A percentile compares a stretch with the other conserved stretches of the same genome.
phyloP scores from a whole-genome alignment of 192 early-diverging fungal species.

The Diversispora epigaea region DNA sequence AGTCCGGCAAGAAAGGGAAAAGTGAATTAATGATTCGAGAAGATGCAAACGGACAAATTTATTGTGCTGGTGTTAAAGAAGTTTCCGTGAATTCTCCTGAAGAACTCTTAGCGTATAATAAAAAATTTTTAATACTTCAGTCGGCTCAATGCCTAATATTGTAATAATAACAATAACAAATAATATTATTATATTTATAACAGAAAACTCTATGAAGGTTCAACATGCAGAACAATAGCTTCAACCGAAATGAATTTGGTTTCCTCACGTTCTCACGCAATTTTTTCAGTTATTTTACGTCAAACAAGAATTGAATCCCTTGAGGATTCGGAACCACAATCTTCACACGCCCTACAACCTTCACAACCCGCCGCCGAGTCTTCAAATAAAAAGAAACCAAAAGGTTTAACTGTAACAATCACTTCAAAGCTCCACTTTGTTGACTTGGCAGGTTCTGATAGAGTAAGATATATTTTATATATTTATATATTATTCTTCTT shows the following conservation, averaged over 20 bases:
- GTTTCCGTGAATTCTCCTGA: constrained; percentile 65
- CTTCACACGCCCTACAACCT: constrained; percentile 26
- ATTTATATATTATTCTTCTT: not conserved
- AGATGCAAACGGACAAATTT: constrained; percentile 84
- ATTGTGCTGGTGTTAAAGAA: constrained; percentile 82
- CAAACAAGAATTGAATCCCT: constrained; percentile 59
- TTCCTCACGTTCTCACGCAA: constrained; percentile 93
- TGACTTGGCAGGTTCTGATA: constrained; percentile 95
- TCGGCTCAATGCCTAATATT: not conserved
- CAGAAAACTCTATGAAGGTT: constrained; percentile 56
- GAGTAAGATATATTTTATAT: constrained; percentile 38
- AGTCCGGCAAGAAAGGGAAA: constrained; percentile 33
- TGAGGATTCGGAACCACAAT: constrained; percentile 34
- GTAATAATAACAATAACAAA: not conserved
- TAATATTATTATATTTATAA: constrained; percentile 40
- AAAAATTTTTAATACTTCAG: not conserved
- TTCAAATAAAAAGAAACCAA: constrained; percentile 32
- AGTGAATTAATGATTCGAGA: constrained; percentile 64
- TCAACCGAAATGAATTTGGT: constrained; percentile 95
- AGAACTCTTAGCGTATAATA: constrained; percentile 54
- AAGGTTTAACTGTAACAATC: constrained; percentile 42
- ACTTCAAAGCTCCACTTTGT: constrained; percentile 96
- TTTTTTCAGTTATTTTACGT: constrained; percentile 85
- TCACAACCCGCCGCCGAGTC: constrained; percentile 23
- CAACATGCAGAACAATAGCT: constrained; percentile 66